Conservation (phyloP, 2,329 filamentous ascomycete genomes). For the Acarospora socialis region DNA sequence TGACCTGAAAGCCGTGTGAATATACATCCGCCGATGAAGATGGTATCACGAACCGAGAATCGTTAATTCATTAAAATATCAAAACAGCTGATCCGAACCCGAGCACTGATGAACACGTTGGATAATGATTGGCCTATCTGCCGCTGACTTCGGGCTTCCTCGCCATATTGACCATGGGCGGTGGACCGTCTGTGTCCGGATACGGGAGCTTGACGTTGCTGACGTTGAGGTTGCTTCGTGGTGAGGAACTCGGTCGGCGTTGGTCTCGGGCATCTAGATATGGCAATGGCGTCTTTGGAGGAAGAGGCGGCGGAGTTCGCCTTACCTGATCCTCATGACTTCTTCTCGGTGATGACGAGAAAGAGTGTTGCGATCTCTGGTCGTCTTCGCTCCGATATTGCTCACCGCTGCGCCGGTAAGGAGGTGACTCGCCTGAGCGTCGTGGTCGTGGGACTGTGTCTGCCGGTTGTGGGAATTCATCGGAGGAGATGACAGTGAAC, state of each 20-base stretch:
- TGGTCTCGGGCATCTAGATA: constrained; percentile 28
- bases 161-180: constrained; percentile 72
- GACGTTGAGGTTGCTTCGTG: constrained; percentile 5
- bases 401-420: constrained; percentile 26
- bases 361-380: constrained; percentile 7
- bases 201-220: constrained; percentile 46
- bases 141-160: constrained; percentile 62
- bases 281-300: constrained; percentile 62
- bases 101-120: no score
- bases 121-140: no score
- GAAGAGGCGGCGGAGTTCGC: constrained; percentile 49
- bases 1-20: no score
- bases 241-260: constrained; percentile 19
- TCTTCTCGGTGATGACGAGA: constrained; percentile 20
- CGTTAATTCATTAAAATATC: no score
- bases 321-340: constrained; percentile 22
- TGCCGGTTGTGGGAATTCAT: constrained; percentile 37
- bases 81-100: no score
- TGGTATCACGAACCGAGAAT: no score
- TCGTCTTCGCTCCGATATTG: constrained; percentile 20
- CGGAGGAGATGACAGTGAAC: constrained; percentile 47
- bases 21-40: no score
- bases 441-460: constrained; percentile 8
- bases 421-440: constrained; percentile 14
- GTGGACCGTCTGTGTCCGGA: constrained; percentile 64